Evolutionary conservation across 2,329 filamentous ascomycete genomes (phyloP), one percentile per base, ranked within the genome.

Genomic region (Hymenoscyphus albidus): DNA sequence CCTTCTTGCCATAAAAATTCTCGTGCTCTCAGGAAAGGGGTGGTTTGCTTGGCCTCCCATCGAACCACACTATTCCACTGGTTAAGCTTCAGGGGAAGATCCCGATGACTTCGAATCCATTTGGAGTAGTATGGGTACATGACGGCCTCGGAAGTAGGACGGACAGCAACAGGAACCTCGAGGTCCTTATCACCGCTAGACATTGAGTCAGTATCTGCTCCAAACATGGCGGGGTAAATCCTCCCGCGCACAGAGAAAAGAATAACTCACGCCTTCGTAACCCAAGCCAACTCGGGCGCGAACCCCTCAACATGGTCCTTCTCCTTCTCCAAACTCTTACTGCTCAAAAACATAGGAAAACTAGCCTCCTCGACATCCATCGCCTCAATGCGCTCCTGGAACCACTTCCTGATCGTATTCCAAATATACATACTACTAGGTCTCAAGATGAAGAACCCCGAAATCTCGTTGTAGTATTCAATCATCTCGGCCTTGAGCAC

Each of bases 251-350:
- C 22, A 22, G 13, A 5, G 64, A 59, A 42, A 48, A 51, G 27
- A 27, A 64, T 40, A 64, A 81, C 85, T 79, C 78, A 89, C 83
- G 89, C 91, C 78, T 92, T 91, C 61, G 91, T 95, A 35, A 95
- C 91, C 91, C 91, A 95, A 64, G 91, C 91, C 70, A 95, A 85
- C 78, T 95, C 91, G 40, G 95, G 93, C 61, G 95, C 95, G 77
- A 99, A 99, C n/a, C 95, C 95, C 78, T 99, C 94, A 68, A 99
- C 91, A 78, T 99, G 95, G 74, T 95, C 91, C 84, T 97, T 97
- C 79, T 97, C 89, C 67, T 75, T 75, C 67, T 77, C 74, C 22
- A 99, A 81, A 51, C 96, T 96, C 79, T 96, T 96, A 75, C 91
- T 83, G 18, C 92, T 96, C 70, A 99, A 86, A 80, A 97, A 99